These are phyloP conservation scores for Yamadazyma pseudoaaseri DNA, from an alignment of 1,139 yeast species.

Conservation along the genomic window DNA sequence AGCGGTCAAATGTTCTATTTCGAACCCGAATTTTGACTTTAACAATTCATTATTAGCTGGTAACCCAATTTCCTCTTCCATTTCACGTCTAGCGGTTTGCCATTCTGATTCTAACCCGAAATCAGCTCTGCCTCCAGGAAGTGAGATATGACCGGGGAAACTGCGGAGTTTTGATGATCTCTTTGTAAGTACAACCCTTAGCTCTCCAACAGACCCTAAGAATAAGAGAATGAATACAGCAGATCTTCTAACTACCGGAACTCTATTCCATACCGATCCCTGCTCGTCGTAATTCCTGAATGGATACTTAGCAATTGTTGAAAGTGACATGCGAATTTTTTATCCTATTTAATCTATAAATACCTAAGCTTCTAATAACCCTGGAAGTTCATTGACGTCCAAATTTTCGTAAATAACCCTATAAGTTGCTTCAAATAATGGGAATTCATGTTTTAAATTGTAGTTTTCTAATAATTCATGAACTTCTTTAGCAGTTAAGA, in stretches of 20 bases:
- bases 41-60: slow-evolving; percentile 49
- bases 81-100: slow-evolving; percentile 76
- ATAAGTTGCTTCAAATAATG: slow-evolving; percentile 67
- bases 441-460: slow-evolving; percentile 48
- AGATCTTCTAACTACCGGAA: slow-evolving; percentile 66
- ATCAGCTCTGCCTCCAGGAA: slow-evolving; percentile 91
- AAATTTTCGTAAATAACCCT: slow-evolving; percentile 74
- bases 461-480: slow-evolving; percentile 51
- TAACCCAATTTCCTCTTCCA: slow-evolving; percentile 83
- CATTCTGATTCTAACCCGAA: slow-evolving; percentile 61
- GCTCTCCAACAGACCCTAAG: slow-evolving; percentile 67
- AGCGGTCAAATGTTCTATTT: slow-evolving; percentile 54
- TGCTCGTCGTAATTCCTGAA: slow-evolving; percentile 26
- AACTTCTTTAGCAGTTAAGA: slow-evolving; percentile 48
- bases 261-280: slow-evolving; percentile 53
- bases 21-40: slow-evolving; percentile 46
- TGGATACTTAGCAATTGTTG: slow-evolving; percentile 19
- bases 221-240: slow-evolving; percentile 74
- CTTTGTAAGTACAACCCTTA: slow-evolving; percentile 74
- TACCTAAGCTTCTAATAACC: slow-evolving; percentile 32
- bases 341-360: too few relatives aligned
- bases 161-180: slow-evolving; percentile 65
- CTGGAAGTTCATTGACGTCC: slow-evolving; percentile 35
- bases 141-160: slow-evolving; percentile 85
- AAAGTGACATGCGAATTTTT: slow-evolving; percentile 2